Base-by-base conservation (phyloP, 2,329 filamentous ascomycete genomes). In the Purpureocillium takamizusanense region DNA sequence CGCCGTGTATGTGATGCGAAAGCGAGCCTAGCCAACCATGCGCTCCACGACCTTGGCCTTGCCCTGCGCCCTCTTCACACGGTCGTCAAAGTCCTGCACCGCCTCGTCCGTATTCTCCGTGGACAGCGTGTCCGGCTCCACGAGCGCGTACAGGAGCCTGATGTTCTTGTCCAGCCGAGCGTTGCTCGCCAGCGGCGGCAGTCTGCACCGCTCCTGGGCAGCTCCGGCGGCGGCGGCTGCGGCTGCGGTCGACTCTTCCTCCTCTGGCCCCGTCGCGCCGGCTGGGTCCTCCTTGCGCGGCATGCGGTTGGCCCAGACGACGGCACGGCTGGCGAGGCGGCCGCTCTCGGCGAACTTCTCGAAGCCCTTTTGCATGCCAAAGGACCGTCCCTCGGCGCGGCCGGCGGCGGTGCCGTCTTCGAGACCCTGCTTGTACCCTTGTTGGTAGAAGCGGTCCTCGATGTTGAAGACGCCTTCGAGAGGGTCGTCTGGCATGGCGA, bases 351-450 rank as follows among this genome's bases (percentile, higher is more conserved):
- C 56, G 54, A 94, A 95, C 63, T 95, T 97, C 51, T 95, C 86
- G 51, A 92, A 97, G 1, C 89, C 90, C 47, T 89, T 92, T 57
- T 94, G 84, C 31, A 97, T 76, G 1, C 90, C 92, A 55, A 97
- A 87, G 15, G 87, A 77, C 37, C 88, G 84, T 43, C 92, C 92
- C 70, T 98, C 92, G 46, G 86, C 78, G 41, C 81, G 80, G 30
- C 92, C 92, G 25, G 86, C 82, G 42, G 74, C 72, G 31, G 77
- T 68, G 42, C 92, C 92, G 61, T 95, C 90, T 31, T 71, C 65
- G 35, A 78, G 60, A 32, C 92, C 92, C 39, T 86, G 74, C 6
- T 70, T 60, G 66, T 88, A 90, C 42, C 92, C 92, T 60, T 90
- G 78, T 33, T 76, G 68, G 66, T 95, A 95, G 66, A 90, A 94